Base-by-base conservation (phyloP, 78 protist genomes). In the Pigoraptor vietnamica region DNA sequence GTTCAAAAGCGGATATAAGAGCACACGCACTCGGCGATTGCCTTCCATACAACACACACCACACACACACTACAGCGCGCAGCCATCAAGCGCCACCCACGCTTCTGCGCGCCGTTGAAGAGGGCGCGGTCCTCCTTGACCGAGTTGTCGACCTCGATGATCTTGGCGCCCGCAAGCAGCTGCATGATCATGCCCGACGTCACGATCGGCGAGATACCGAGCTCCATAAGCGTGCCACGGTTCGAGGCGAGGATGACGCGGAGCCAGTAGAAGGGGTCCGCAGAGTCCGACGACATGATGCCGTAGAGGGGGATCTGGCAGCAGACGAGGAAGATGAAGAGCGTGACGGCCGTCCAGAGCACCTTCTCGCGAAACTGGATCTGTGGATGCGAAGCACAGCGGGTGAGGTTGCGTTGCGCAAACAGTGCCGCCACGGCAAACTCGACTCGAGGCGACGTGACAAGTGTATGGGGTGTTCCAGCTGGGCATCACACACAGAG, bases 151-250 rank as follows among this genome's bases (percentile, higher is more conserved):
- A 99, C 98, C 91, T 97, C 96, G 90, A 99, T 95, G 91, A 99
- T 89, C 95, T 97, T 97, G 37, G 99, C 98, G 84, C 99, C 99
- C 37, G 98, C 97, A n/a, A 97, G 96, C 67, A 97, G 95, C 95
- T 99, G 99, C 98, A 98, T 97, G 89, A 98, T 96, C 91, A 99
- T 89, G 82, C 98, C 94, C 25, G 99, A 97, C 2, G 99, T 99
- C 81, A 99, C 98, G 39, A 99, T 97, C 35, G 99, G 99, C 33
- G 97, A 92, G 92, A 99, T 99, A 67, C 99, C 99, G 37, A 99
- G 97, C 95, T 99, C 99, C 99, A 99, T 99, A 39, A 99, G 96
- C 23, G 99, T 99, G 38, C 94, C 99, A 24, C 99, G 95, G 98
- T 99, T 99, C 32, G 99, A 98, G 39, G 99, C 99, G 87, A 99